Evolutionary conservation across 805 yeast genomes (phyloP).

Genomic region (Yarrowia sp.): DNA sequence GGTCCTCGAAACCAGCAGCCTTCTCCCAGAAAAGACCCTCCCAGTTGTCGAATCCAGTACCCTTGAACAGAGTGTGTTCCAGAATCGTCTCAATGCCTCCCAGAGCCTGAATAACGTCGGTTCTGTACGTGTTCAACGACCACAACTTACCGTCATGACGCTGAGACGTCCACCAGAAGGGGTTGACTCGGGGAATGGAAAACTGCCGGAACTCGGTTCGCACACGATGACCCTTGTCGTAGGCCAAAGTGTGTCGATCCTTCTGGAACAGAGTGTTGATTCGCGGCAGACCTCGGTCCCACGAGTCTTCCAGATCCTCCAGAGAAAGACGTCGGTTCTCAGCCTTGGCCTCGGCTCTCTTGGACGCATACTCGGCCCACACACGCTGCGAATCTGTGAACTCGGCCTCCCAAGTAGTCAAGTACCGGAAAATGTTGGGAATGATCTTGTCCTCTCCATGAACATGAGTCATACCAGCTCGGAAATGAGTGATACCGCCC

Average conservation of each 20-base stretch:
- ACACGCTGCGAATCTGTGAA: slow-evolving; percentile 90
- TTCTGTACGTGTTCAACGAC: slow-evolving; percentile 87
- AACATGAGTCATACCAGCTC: slow-evolving; percentile 78
- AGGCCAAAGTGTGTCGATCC: slow-evolving; percentile 89
- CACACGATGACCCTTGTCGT: slow-evolving; percentile 88
- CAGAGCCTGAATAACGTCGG: slow-evolving; percentile 93
- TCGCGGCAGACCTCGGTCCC: slow-evolving; percentile 98
- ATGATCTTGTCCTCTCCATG: slow-evolving; percentile 69
- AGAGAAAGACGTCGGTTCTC: slow-evolving; percentile 82
- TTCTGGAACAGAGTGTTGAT: slow-evolving; percentile 92
- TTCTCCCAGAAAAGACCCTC: slow-evolving; percentile 99
- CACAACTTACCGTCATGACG: slow-evolving; percentile 95
- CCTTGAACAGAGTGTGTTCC: slow-evolving; percentile 92
- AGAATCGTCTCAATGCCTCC: slow-evolving; percentile 96
- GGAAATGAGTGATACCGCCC: slow-evolving; percentile 88
- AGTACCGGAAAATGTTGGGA: slow-evolving; percentile 90
- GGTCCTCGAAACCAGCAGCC: slow-evolving; percentile 95
- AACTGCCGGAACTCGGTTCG: slow-evolving; percentile 76
- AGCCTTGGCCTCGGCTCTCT: slow-evolving; percentile 79
- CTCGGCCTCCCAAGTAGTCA: slow-evolving; percentile 96
- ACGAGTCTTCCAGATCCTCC: slow-evolving; percentile 89
- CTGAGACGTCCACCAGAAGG: slow-evolving; percentile 95
- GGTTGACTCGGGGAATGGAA: slow-evolving; percentile 67
- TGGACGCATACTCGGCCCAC: slow-evolving; percentile 95
- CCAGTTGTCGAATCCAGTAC: slow-evolving; percentile 97